These are phyloP conservation scores for Rhodotorula sp. DNA, from an alignment of 1,284 basidiomycete species.

Conservation along the genomic window DNA sequence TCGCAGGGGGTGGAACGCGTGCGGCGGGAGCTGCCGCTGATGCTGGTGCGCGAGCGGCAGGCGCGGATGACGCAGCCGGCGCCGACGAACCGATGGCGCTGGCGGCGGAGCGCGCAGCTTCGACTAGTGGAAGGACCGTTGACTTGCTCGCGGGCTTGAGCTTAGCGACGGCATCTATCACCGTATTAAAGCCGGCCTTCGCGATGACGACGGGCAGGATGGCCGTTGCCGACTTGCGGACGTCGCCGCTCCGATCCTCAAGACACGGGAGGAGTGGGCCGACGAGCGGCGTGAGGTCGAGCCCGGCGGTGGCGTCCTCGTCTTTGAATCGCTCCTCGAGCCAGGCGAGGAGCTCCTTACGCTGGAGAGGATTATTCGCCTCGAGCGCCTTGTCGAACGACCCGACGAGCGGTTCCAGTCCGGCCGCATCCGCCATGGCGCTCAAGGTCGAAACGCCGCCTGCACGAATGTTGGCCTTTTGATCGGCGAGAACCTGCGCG, in stretches of 20 bases:
- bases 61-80: conserved; percentile 52
- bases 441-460: conserved; percentile 76
- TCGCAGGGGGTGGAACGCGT: conserved; percentile 33
- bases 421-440: conserved; percentile 80
- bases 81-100: conserved; percentile 36
- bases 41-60: conserved; percentile 24
- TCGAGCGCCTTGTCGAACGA: conserved; percentile 80
- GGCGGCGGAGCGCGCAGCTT: conserved; percentile 56
- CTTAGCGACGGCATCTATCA: conserved; percentile 79
- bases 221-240: conserved; percentile 85
- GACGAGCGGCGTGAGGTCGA: conserved; percentile 77
- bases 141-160: conserved; percentile 89
- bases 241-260: conserved; percentile 88
- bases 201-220: conserved; percentile 76
- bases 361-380: conserved; percentile 82
- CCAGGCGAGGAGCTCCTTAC: conserved; percentile 82
- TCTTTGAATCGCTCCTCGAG: conserved; percentile 75
- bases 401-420: conserved; percentile 75
- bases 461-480: conserved; percentile 82
- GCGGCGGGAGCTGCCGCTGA: conserved; percentile 23
- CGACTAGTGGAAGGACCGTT: conserved; percentile 83
- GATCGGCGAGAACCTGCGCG: conserved; percentile 84
- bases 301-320: conserved; percentile 54
- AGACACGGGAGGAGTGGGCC: conserved; percentile 73
- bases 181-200: conserved; percentile 77